Evolutionary conservation across 495 filamentous ascomycete genomes (phyloP).

Genomic region (Pseudotulostoma volvatum): DNA sequence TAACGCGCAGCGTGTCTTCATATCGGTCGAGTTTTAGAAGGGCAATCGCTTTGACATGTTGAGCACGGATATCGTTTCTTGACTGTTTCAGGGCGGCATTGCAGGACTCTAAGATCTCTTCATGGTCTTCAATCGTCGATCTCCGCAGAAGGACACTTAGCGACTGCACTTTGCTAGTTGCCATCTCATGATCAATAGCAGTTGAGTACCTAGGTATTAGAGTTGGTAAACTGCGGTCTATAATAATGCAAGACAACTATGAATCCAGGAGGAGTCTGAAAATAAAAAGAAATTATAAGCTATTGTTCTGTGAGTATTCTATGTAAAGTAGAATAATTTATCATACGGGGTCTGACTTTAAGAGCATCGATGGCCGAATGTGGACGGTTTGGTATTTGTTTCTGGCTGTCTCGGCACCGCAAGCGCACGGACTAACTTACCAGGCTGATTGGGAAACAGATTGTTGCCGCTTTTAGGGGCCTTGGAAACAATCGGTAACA

Average conservation of each 20-base stretch:
- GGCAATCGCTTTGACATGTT: slow-evolving; percentile 67
- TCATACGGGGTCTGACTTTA: no score
- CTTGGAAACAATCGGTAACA: no score
- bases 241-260: not conserved
- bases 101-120: slow-evolving; percentile 51
- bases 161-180: slow-evolving; percentile 25
- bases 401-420: no score
- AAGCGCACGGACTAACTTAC: no score
- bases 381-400: no score
- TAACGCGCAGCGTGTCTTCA: slow-evolving; percentile 65
- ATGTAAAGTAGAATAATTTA: no score
- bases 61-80: slow-evolving; percentile 47
- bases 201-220: not conserved
- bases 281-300: no score
- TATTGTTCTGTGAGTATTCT: no score
- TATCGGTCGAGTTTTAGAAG: slow-evolving; percentile 88
- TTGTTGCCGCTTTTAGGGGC: no score
- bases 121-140: slow-evolving; percentile 56
- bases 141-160: slow-evolving; percentile 39
- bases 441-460: no score
- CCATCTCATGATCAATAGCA: slow-evolving; percentile 12
- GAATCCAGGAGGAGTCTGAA: no score
- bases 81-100: slow-evolving; percentile 50
- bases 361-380: no score
- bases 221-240: not conserved